These are phyloP conservation scores for Cochlearia excelsa DNA, from an alignment of 345 rosid species.

Conservation along the genomic window DNA sequence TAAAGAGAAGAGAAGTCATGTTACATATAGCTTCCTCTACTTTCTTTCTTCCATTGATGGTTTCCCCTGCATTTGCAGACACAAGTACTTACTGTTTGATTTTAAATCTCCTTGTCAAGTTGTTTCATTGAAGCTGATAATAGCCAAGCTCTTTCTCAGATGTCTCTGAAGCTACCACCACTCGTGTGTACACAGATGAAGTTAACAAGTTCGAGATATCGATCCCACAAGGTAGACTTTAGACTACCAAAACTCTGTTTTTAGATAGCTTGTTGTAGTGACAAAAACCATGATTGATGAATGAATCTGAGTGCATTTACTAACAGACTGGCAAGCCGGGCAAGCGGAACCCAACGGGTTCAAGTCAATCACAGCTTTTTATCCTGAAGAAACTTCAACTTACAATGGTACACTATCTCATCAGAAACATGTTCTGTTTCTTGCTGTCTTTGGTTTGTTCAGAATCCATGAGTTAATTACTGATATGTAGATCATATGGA, in stretches of 20 bases:
- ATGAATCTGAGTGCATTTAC: conserved; percentile 7
- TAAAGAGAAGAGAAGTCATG: conserved; percentile 57
- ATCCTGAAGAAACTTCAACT: conserved; percentile 55
- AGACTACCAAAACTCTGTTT: conserved; percentile 17
- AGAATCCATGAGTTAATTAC: neutral
- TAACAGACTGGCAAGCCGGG: conserved; percentile 71
- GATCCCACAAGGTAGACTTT: conserved; percentile 66
- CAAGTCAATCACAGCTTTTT: conserved; percentile 85
- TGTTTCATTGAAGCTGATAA: neutral
- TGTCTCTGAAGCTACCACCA: conserved; percentile 35
- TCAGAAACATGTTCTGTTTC: neutral
- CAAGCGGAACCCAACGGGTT: conserved; percentile 68
- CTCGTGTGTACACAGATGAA: conserved; percentile 62
- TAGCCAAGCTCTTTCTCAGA: conserved; percentile 23
- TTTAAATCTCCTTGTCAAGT: neutral
- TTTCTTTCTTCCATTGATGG: conserved; percentile 44
- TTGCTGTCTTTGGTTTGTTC: neutral
- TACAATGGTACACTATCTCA: conserved; percentile 51
- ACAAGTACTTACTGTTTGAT: conserved; percentile 18
- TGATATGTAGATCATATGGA: neutral
- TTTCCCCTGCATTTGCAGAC: conserved; percentile 44
- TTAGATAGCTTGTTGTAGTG: neutral
- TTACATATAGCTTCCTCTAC: conserved; percentile 48
- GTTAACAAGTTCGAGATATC: conserved; percentile 75
- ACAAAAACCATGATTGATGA: neutral